Base-by-base conservation (phyloP, 2,329 filamentous ascomycete species). In the Colletotrichum tamarilloi region DNA sequence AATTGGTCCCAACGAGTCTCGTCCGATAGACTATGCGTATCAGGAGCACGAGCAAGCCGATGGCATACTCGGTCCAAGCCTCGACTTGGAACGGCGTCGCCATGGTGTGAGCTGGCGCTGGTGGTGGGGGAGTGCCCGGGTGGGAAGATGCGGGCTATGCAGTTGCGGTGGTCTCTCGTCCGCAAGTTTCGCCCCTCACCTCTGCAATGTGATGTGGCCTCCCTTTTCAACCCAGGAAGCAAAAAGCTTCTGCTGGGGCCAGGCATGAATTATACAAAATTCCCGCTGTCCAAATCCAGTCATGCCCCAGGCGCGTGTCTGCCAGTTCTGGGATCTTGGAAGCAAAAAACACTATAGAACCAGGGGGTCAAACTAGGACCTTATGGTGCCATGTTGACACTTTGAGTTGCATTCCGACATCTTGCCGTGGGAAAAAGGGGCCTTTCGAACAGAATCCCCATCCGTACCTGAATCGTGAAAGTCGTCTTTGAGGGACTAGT, bases 41-140 rank as follows among this genome's bases (percentile, higher is more conserved):
- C 6, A 85, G 73, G 3, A 86, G 74, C 5, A 86, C 76, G 12
- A 80, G 2, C 4, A 81, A 70, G 1, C 84, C 85, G 35, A 86
- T 76, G 2, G 78, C 81, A 59, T 85, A 86, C 69, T 86, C 85
- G 22, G 78, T 78, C 84, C 85, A 86, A n/a, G 83, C 83, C 75
- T 86, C 84, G 5, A 77, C 78, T 73, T 84, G 81, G 68, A 86
- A 86, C 3, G 84, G 83, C 7, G 82, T 84, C 26, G 78, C 78
- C 80, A 81, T 82, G 63, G 19, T 67, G 30, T 62, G 35, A 22
- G 14, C 4, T 9, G 16, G 16, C 6, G 62, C 19, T 62, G 46
- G 68, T 53, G 67, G 67, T 59, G 67, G 55, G 62, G 38, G 38
- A 42, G 38, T 42, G 38, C 38, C 38, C 16, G 38, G 38, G 38